Base-by-base conservation (phyloP, 106 monocot genomes). In the Dendrobium huoshanense region DNA sequence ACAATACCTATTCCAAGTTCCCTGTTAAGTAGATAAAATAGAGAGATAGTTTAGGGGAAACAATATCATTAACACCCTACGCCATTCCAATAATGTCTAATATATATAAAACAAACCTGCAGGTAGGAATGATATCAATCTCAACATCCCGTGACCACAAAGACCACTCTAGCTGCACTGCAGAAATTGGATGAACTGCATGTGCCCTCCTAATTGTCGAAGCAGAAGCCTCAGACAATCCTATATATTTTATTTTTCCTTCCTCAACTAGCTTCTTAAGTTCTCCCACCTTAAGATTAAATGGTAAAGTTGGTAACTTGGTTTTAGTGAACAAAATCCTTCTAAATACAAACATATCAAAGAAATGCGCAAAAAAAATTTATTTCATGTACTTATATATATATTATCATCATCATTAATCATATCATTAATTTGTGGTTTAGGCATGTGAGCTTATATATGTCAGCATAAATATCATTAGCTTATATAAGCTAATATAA, bases 1-100 rank as follows among this genome's bases (percentile, higher is more conserved):
- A 95, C 95, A 77, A 95, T 93, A 25, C 95, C 95, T 31, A 95
- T 95, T 2, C 93, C 93, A 65, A 95, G 95, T 79, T 95, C 95
- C 83, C 95, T 93, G 81, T 55, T 51, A 80, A 0, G 61, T 15
- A 18, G 1, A 56, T 9, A 45, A 44, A 56, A 74, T 37, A 79
- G 56, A 5, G 25, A 65, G 24, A 18, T 13, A 20, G 3, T 2
- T 27, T 55, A 70, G 0, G 2, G 13, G 43, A 61, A 64, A 61
- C 41, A 40, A 20, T 27, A 4, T n/a, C 15, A 49, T 15, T 1
- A 77, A 10, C 11, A 37, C 29, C 5, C 29, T 29, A 33, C 19
- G 0, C 10, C 27, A 54, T 1, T 43, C 27, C 1, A 9, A 49
- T 4, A 27, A 15, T 27, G 27, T 0, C 54, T 5, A 15, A 77